Base-by-base conservation (phyloP, 2,329 filamentous ascomycete genomes). In the Alternaria triticimaculans region DNA sequence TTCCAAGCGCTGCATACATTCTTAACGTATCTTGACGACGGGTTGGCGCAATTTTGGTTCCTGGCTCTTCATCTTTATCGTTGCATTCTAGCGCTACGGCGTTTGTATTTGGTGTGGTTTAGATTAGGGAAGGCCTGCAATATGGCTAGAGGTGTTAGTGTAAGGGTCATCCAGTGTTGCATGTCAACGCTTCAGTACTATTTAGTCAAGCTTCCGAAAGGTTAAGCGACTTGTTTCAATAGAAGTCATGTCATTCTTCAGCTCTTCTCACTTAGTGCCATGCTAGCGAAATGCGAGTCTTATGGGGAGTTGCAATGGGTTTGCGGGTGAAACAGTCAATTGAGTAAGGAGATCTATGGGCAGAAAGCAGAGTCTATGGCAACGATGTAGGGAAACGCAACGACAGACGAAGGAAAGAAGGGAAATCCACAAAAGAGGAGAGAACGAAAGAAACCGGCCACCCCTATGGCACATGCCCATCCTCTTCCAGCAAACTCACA, bases 1-100 rank as follows among this genome's bases (percentile, higher is more conserved):
- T n/a, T 28, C 45, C 37, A 9, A 63, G 20, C n/a, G 21, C 18
- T 21, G 26, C 25, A 44, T 25, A n/a, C n/a, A n/a, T 26, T 33
- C 15, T 43, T 28, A 46, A 37, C 14, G 28, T 12, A 25, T 10
- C 25, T 9, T 21, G 20, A 48, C 54, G 14, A 45, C 15, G n/a
- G 33, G 28, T 37, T 46, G 37, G 57, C 57, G 51, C 37, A 58
- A 26, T 8, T 28, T 44, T 44, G 28, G 30, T 53, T 53, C 14
- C 49, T 41, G 20, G 10, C 20, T 53, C 30, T 53, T 53, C 14
- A 44, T 55, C 30, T 15, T 5, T 15, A 28, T 60, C 49, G 37
- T 28, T 44, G 58, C 58, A 50, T 50, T 60, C 43, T 44, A 60
- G 50, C 50, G 51, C 44, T 45, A 28, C 15, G 23, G 28, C 49